Conservation (phyloP, 768 basidiomycete genomes). For the Collybia sordida region DNA sequence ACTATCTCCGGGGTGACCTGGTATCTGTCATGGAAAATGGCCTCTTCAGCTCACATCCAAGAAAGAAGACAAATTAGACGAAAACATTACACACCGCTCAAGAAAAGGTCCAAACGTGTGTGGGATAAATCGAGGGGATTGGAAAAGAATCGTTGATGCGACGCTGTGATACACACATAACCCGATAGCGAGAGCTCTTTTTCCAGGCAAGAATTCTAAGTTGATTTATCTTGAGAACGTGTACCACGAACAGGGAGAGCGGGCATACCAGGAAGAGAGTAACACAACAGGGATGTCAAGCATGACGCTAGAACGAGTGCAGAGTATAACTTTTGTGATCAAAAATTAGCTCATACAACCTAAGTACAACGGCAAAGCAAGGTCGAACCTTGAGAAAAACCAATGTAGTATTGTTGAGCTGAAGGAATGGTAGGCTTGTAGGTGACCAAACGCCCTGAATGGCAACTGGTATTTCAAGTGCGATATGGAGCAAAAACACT, state of each 20-base stretch:
- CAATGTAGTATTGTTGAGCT: constrained; percentile 80
- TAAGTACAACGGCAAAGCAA: neutral
- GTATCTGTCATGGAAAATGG: constrained; percentile 33
- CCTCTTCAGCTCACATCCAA: neutral
- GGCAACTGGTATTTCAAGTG: constrained; percentile 74
- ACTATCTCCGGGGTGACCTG: constrained; percentile 69
- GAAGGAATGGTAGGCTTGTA: constrained; percentile 64
- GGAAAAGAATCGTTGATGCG: constrained; percentile 71
- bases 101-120: constrained; percentile 58
- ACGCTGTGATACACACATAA: constrained; percentile 76
- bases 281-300: constrained; percentile 61
- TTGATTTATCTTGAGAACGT: neutral
- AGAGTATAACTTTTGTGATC: constrained; percentile 58
- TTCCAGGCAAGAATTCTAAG: constrained; percentile 80
- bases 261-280: constrained; percentile 63
- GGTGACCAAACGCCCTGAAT: constrained; percentile 75
- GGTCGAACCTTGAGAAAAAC: constrained; percentile 69
- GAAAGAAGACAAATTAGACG: neutral
- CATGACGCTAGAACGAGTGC: constrained; percentile 62
- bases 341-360: neutral
- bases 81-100: constrained; percentile 53
- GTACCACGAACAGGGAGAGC: neutral
- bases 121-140: constrained; percentile 80
- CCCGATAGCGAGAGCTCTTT: constrained; percentile 77
- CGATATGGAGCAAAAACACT: constrained; percentile 79